A percentile compares a stretch with the other conserved stretches of the same genome.
These are phyloP conservation scores for Magnolia officinalis DNA, from an alignment of 164 flowering plant genomes.

Conservation along the genomic window DNA sequence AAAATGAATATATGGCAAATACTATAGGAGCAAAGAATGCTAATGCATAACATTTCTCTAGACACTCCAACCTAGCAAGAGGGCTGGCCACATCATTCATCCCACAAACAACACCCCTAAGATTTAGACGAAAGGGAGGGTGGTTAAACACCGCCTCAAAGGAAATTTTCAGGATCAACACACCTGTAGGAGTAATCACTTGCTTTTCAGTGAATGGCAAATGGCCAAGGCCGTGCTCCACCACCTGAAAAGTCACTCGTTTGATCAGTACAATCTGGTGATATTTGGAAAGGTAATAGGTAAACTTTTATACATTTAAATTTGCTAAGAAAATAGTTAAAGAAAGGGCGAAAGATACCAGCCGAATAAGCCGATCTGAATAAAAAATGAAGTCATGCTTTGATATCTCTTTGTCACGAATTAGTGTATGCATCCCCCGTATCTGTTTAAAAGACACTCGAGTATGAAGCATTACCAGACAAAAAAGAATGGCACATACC, in stretches of 20 bases:
- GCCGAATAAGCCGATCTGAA: slow-evolving; percentile 92
- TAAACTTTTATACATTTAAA: background rate
- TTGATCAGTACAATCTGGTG: background rate
- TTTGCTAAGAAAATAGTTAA: background rate
- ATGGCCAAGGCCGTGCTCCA: slow-evolving; percentile 99
- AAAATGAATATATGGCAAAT: too few relatives aligned
- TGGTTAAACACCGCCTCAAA: background rate
- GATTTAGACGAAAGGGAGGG: background rate
- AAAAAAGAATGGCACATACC: slow-evolving; percentile 5
- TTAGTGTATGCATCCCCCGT: slow-evolving; percentile 95
- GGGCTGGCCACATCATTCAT: too few relatives aligned
- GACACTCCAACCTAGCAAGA: too few relatives aligned
- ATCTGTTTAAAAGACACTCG: slow-evolving; percentile 45
- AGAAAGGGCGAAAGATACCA: slow-evolving; percentile 47
- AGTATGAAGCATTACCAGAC: slow-evolving; percentile 7
- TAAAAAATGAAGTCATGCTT: slow-evolving; percentile 96
- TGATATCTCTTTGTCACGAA: slow-evolving; percentile 80
- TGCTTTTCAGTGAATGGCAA: slow-evolving; percentile 94
- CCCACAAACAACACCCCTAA: too few relatives aligned
- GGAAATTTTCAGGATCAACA: slow-evolving; percentile 6
- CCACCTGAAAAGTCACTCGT: slow-evolving; percentile 60
- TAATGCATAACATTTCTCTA: too few relatives aligned
- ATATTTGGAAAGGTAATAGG: background rate
- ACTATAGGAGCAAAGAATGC: too few relatives aligned
- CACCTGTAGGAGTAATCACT: slow-evolving; percentile 94